These are phyloP conservation scores for Scedosporium minutisporum DNA, from an alignment of 2,329 filamentous ascomycete species.

Conservation along the genomic window DNA sequence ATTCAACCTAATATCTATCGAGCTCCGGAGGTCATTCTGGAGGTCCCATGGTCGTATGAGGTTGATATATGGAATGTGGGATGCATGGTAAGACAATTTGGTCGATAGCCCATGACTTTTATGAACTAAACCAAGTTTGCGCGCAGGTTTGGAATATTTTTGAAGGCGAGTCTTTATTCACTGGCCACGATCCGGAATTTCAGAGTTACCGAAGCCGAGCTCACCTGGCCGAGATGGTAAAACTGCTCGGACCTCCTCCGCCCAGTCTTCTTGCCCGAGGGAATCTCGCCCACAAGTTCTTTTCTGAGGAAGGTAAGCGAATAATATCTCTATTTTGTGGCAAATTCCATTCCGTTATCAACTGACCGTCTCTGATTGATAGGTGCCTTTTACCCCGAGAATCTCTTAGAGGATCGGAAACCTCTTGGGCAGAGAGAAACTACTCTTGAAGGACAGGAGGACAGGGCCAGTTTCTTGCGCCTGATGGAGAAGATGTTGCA, in stretches of 20 bases:
- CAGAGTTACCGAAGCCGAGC: constrained; percentile 30
- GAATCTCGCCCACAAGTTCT: constrained; percentile 25
- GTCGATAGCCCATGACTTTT: background rate
- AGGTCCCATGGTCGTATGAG: constrained; percentile 32
- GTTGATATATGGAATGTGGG: constrained; percentile 44
- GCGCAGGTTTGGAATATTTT: background rate
- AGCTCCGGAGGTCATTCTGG: constrained; percentile 36
- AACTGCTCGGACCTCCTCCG: constrained; percentile 33
- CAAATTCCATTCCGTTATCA: background rate
- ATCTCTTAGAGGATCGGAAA: background rate
- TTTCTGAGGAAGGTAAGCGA: constrained; percentile 23
- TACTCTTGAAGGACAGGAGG: constrained; percentile 21
- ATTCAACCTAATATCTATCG: constrained; percentile 31
- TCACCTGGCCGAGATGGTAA: constrained; percentile 38
- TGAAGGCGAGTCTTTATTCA: background rate
- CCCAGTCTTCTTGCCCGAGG: constrained; percentile 22
- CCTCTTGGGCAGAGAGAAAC: constrained; percentile 20
- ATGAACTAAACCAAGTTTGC: background rate
- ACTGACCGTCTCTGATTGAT: background rate
- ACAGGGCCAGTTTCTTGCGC: constrained; percentile 19
- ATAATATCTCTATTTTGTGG: constrained; percentile 9
- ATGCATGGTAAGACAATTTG: constrained; percentile 31
- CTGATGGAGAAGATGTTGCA: constrained; percentile 28
- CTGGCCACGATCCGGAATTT: constrained; percentile 21
- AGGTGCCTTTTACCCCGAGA: background rate